Base-by-base conservation (phyloP, 306 rosid species). In the Trichosanthes cucumerina region DNA sequence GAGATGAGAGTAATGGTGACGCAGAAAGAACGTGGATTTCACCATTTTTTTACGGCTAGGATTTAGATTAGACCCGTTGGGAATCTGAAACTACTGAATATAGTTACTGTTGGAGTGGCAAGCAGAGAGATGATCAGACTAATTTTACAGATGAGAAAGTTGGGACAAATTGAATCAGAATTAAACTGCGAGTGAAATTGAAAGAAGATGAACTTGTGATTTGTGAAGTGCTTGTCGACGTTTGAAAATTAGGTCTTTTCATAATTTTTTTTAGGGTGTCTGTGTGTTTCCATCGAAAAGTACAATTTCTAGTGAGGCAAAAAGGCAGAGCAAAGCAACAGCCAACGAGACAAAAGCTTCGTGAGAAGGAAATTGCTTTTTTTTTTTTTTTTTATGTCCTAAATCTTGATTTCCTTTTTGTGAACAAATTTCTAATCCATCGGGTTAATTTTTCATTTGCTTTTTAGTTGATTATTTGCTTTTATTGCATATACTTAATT, bases 1-100 rank as follows among this genome's bases (percentile, higher is more conserved):
- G 81, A 79, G 85, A 83, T 73, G 86, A 46, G 63, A 88, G 81
- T 88, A 85, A 69, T 65, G 90, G 80, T 88, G 91, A 93, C 81
- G 84, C 85, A 52, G 90, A 79, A 78, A 81, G 77, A 87, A 87
- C 93, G 90, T 89, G 97, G 89, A 79, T 81, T 82, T 79, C 81
- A 86, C 86, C 91, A 89, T 82, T 87, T 88, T 85, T 90, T 83
- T 41, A 88, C 88, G 43, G 82, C 64, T 69, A 14, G 52, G 79
- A 54, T 74, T 78, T 83, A 36, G 66, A 58, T 78, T 83, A 26
- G 78, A 85, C 88, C 24, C 79, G 87, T 89, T 82, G 69, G 83
- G 83, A 74, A 78, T 73, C 75, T 79, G 63, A 65, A 82, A 79
- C 74, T 83, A 72, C 78, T 75, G 63, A 50, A 76, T 33, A 71